These are phyloP conservation scores for Medicago ruthenica DNA, from an alignment of 306 rosid genomes.

Conservation along the genomic window DNA sequence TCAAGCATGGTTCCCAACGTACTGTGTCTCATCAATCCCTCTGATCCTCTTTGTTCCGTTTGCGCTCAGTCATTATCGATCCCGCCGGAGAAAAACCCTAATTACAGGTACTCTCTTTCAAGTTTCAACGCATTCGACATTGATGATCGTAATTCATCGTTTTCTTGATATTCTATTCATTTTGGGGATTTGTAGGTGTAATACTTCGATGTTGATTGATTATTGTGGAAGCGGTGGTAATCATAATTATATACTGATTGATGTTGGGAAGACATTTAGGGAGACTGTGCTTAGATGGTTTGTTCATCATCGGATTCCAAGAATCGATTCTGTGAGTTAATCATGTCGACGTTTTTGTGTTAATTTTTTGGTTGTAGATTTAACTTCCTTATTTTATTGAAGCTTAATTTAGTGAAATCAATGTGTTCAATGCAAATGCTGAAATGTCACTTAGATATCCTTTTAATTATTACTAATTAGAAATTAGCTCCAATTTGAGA, in stretches of 20 bases:
- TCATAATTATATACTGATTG: conserved; percentile 76
- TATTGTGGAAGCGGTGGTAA: conserved; percentile 62
- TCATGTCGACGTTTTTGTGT: conserved; percentile 6
- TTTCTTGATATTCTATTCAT: background rate
- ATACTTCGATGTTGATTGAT: conserved; percentile 89
- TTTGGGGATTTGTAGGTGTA: conserved; percentile 66
- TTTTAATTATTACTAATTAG: too few species aligned
- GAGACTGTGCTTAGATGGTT: conserved; percentile 97
- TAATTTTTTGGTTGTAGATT: background rate
- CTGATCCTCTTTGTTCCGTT: conserved; percentile 84
- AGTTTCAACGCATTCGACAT: background rate
- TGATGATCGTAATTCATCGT: background rate
- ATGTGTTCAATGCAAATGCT: too few species aligned
- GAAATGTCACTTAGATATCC: too few species aligned
- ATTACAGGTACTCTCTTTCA: conserved; percentile 66
- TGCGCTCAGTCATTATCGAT: conserved; percentile 69
- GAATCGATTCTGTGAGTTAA: conserved; percentile 84
- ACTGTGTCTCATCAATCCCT: conserved; percentile 78
- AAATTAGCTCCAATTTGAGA: too few species aligned
- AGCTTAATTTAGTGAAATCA: background rate
- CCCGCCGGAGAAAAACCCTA: conserved; percentile 79
- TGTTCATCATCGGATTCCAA: conserved; percentile 76
- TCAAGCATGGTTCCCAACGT: conserved; percentile 87
- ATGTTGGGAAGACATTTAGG: conserved; percentile 93
- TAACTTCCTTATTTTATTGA: conserved; percentile 7